Evolutionary conservation across 495 filamentous ascomycete species (phyloP), one percentile per base, ranked within the genome.

Genomic region (Penicillium canariense): DNA sequence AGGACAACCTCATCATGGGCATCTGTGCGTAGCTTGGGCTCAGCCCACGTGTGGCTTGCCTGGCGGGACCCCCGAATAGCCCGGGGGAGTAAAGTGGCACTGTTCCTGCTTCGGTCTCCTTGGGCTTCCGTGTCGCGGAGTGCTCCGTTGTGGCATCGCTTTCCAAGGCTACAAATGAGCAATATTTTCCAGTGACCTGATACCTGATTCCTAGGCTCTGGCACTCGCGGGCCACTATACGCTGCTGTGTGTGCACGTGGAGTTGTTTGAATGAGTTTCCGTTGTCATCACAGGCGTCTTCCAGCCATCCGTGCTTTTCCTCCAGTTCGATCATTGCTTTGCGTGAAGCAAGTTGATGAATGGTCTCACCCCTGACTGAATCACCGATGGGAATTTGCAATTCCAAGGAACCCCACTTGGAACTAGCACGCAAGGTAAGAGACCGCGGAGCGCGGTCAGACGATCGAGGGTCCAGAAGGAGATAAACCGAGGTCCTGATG

Each of bases 281-380:
- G 14, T 67, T 65, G 2, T 65, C 59, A 52, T 80, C 70, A 28
- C 69, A 77, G 17, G 77, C 77, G 20, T 81, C 71, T 43, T 67
- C 65, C 27, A 90, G 69, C 84, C 87, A 90, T 15, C 87, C 84
- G 25, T 83, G 76, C 4, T 76, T 80, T 63, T 87, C 83, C 63
- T 90, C 86, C 0, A 91, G 76, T 48, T 90, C 87, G 22, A 77
- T 66, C 15, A 86, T 71, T 1, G 84, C 83, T 62, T 87, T 88
- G 45, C 80, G 80, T 0, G 85, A 85, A 1, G 85, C 85, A 2
- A 90, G 78, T 55, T 86, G 83, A 61, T 90, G 86, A 48, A 91
- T 81, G 0, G 81, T 88, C 50, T 84, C 70, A 3, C 74, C 77
- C 2, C 68, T 63, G 0, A 73, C 56, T 0, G 84, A 62, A 7